Conservation (phyloP, 2,329 filamentous ascomycete species). For the Aplosporella prunicola region DNA sequence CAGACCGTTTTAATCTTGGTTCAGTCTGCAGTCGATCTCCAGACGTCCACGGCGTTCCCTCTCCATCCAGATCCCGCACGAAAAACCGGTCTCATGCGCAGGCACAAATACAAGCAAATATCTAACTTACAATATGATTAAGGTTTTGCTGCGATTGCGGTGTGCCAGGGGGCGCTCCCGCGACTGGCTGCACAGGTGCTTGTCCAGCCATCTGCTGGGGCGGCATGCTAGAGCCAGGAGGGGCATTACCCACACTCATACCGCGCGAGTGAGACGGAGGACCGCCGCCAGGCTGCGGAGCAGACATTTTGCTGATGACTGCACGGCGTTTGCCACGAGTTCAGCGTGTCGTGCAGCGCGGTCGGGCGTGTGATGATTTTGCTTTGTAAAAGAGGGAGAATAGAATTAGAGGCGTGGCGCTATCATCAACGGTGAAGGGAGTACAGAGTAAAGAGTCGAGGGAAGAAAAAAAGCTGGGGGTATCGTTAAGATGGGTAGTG, state of each 20-base stretch:
- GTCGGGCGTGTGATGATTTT: too few species aligned
- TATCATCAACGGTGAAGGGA: background rate
- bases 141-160: constrained; percentile 74
- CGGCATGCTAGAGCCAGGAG: constrained; percentile 29
- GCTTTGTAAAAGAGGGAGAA: too few species aligned
- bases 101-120: constrained; percentile 6
- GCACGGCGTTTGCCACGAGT: constrained; percentile 21
- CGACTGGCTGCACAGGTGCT: constrained; percentile 39
- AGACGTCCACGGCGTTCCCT: too few species aligned
- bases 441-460: constrained; percentile 1
- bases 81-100: too few species aligned
- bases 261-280: constrained; percentile 24
- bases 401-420: background rate
- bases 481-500: too few species aligned
- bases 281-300: constrained; percentile 24
- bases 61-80: too few species aligned
- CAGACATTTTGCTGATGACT: constrained; percentile 22
- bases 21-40: too few species aligned
- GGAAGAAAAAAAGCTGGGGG: background rate
- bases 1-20: too few species aligned
- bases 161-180: constrained; percentile 34
- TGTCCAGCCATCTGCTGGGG: constrained; percentile 40
- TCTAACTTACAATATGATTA: constrained; percentile 78
- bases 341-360: too few species aligned
- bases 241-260: constrained; percentile 35